Evolutionary conservation across 805 yeast genomes (phyloP), one percentile per base, ranked within the genome.

Genomic region (Wickerhamomyces subpelliculosus): DNA sequence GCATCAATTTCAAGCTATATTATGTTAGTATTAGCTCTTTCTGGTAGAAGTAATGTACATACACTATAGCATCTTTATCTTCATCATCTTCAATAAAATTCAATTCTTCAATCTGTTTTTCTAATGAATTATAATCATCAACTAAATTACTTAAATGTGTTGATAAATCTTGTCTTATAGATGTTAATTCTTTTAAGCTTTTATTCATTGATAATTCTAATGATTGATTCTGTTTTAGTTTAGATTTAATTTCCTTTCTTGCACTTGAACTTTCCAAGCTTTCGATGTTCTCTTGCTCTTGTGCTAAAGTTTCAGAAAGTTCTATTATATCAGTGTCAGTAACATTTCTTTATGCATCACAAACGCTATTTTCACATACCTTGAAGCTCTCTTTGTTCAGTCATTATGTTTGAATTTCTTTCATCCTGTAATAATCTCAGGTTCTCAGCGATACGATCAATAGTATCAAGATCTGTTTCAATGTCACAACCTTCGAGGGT

Each of bases 171-270:
- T 68, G 52, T 63, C 64, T 68, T 27, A 65, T 57, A 24, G 64
- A 56, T 27, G 66, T 74, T 33, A 77, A 54, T 35, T 71, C 75
- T 26, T 73, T 73, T 41, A 78, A 58, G 20, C 62, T 68, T 45
- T 72, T 74, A 4, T 80, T 80, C 8, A 75, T 52, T 8, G 68
- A 55, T 32, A 78, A 68, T 35, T 77, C 74, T 27, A 62, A 54
- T 29, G 63, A 64, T 44, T 75, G 79, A 11, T 62, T 47, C 11
- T 54, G 48, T 24, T 58, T 57, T 13, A 67, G 48, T 13, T 60
- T 58, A 1, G 47, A 41, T 26, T 58, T 56, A 8, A 57, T 48
- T n/a, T 60, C 61, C 18, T 46, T 45, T 33, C 62, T 44, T 10
- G 52, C 50, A 8, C 51, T 47, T 9, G 67, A 59, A 6, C 45